phyloP scores from a whole-genome alignment of 345 rosid species.

The Citrus sinensis region DVS_A1.0 CM039168.1:5104001-5104500 shows the following conservation, averaged over 20 bases:
- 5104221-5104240: neutral
- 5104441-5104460: neutral
- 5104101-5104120: too few species aligned
- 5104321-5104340: neutral
- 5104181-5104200: neutral
- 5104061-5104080: too few species aligned
- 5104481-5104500: neutral
- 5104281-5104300: conserved; percentile 11
- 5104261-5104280: conserved; percentile 8
- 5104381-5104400: too few species aligned
- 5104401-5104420: neutral
- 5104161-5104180: neutral
- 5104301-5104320: neutral
- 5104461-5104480: neutral
- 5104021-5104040: neutral
- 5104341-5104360: neutral
- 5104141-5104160: too few species aligned
- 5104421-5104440: neutral
- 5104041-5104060: too few species aligned
- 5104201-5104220: neutral
- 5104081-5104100: too few species aligned
- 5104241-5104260: neutral
- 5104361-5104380: neutral
- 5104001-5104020: too few species aligned
- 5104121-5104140: too few species aligned